Conservation (phyloP, 257 asterid genomes). For the Paulownia fortunei region DNA sequence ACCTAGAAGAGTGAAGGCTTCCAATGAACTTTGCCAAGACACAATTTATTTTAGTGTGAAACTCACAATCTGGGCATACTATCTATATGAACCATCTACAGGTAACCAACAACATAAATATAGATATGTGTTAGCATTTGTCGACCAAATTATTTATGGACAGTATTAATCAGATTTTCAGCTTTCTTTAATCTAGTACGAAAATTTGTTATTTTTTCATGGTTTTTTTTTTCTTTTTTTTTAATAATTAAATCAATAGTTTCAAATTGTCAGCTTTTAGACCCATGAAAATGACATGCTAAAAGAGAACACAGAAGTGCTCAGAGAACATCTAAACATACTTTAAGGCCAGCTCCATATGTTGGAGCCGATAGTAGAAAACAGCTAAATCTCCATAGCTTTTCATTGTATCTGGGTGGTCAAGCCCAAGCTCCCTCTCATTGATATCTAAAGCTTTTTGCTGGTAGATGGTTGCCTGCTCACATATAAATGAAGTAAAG, state of each 20-base stretch:
- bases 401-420: constrained; percentile 90
- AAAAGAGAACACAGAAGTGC: not conserved
- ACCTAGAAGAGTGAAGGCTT: not conserved
- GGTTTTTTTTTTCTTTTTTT: not conserved
- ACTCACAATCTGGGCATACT: not conserved
- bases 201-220: not conserved
- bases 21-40: too few species aligned
- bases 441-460: constrained; percentile 85
- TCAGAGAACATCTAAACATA: not conserved
- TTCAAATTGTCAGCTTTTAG: too few species aligned
- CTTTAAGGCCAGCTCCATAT: constrained; percentile 61
- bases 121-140: not conserved
- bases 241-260: not conserved
- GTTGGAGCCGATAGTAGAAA: constrained; percentile 82
- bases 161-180: not conserved
- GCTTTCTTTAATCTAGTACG: not conserved
- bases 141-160: not conserved
- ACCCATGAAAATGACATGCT: not conserved
- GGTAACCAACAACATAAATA: not conserved
- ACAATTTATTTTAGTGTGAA: not conserved
- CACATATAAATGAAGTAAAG: constrained; percentile 17
- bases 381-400: constrained; percentile 88
- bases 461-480: constrained; percentile 83
- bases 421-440: constrained; percentile 87
- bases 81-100: not conserved